Evolutionary conservation across 768 basidiomycete species (phyloP), one percentile per base, ranked within the genome.

Genomic region (Suillus discolor): DNA sequence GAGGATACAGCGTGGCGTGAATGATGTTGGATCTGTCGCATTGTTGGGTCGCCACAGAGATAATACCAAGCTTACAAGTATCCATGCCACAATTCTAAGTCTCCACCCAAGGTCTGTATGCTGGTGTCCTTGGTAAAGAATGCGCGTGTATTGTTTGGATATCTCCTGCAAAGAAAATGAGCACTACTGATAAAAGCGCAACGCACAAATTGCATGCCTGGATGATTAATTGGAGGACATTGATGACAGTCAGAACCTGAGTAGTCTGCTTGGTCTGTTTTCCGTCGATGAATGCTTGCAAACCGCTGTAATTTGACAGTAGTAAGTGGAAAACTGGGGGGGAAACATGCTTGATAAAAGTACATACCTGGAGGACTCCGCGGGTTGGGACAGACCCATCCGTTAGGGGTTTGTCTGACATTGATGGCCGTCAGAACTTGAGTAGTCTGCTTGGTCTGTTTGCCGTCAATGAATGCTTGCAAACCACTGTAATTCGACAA

Each of bases 171-270:
- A 1, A 67, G n/a, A 53, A 28, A 47, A 20, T 47, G 23, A 13
- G 61, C 12, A 20, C 34, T n/a, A 31, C 31, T 54, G 18, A n/a
- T 53, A 38, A 54, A 55, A 63, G 18, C 3, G 62, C 4, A 4
- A 76, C 80, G 34, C 62, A 83, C 85, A 80, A 68, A 44, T 86
- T 85, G 0, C 80, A 77, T 0, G 73, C 79, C 62, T 86, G 84
- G 2, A 87, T 66, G 12, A 87, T 77, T 2, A 87, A 72, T 57
- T 87, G 84, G 0, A 87, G 64, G 1, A 87, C 68, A 47, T 83
- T 87, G 0, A 79, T 77, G 0, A 84, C 84, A 3, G 77, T 75
- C 2, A 73, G 51, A 6, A 79, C 76, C 38, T 76, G 39, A 39
- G 3, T 3, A 39, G 39, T 39, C 13, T 39, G 39, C 39, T 39